Evolutionary conservation across 768 basidiomycete genomes (phyloP).

Genomic region (Mycena vitilis): DNA sequence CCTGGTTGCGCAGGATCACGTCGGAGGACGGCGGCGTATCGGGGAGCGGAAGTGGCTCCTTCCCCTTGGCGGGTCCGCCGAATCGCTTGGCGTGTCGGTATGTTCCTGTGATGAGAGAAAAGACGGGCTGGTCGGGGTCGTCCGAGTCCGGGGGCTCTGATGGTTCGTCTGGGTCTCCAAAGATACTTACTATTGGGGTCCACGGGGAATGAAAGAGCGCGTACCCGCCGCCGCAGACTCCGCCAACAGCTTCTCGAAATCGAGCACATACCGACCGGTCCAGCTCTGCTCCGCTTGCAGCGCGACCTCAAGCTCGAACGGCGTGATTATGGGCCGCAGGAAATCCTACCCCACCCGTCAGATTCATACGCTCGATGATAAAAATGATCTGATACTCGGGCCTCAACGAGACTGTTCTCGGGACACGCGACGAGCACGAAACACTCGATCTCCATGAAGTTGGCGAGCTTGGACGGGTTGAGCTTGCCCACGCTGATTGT

Average conservation of each 20-base stretch:
- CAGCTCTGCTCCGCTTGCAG: constrained; percentile 76
- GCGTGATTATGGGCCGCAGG: constrained; percentile 90
- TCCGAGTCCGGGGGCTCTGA: constrained; percentile 30
- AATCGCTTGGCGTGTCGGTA: constrained; percentile 85
- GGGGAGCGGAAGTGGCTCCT: constrained; percentile 33
- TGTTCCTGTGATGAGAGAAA: constrained; percentile 88
- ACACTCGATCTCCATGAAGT: constrained; percentile 96
- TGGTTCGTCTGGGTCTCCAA: neutral
- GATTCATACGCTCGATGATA: neutral
- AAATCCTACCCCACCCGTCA: constrained; percentile 72
- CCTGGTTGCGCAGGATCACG: constrained; percentile 73
- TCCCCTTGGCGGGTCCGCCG: constrained; percentile 49
- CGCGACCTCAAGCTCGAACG: constrained; percentile 89
- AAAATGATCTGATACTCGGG: constrained; percentile 58
- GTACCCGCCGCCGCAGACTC: constrained; percentile 28
- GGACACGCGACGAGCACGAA: constrained; percentile 96
- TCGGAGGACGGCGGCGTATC: constrained; percentile 45
- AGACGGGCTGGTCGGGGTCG: constrained; percentile 78
- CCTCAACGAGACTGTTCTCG: constrained; percentile 87
- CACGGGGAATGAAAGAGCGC: neutral
- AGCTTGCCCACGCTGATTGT: constrained; percentile 96
- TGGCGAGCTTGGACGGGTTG: constrained; percentile 94
- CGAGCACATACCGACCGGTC: constrained; percentile 83
- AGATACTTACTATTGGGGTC: neutral
- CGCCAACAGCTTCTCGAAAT: constrained; percentile 72